Base-by-base conservation (phyloP, 768 basidiomycete species). In the Agaricus sinodeliciosus region DNA sequence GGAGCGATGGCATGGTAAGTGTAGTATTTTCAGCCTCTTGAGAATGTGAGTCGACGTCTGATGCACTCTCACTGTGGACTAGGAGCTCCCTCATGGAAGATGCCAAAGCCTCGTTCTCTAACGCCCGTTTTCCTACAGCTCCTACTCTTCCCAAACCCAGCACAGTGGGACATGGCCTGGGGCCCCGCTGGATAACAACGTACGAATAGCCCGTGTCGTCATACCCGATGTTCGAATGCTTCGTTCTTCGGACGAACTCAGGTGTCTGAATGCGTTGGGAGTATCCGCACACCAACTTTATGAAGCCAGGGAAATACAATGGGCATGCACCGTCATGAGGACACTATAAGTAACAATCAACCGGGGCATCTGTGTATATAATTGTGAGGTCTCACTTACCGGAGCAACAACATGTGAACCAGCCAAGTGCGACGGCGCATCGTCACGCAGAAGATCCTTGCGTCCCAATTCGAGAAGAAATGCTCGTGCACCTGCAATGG, bases 131-230 rank as follows among this genome's bases (percentile, higher is more conserved):
- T 3, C 81, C 82, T 19, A 84, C 73, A 22, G 70, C 74, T 11
- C 82, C 82, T 16, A 81, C 56, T 40, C 82, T 69, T 45, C 83
- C 82, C 13, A 74, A 61, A 48, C 69, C 68, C 27, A 67, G 70
- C 12, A 61, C 61, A 1, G 64, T 57, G 39, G 63, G 57, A 13
- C 54, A 48, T 7, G 93, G 93, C 53, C 94, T 76, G 26, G 71
- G 57, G 2, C 94, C 95, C 46, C 92, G 78, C 28, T 83, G 84
- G 51, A 99, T 77, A 27, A 93, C 88, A 44, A 96, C 79, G 64
- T 99, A 99, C 15, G 91, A 90, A 65, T 94, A 97, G 31, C 80
- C 82, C 34, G 84, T 78, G 59, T 95, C 88, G 67, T 95, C 93
- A 57, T 94, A 89, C 1, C 92, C 93, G 28, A 79, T 67, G 22